Evolutionary conservation across 148 eudicot species (phyloP).

Genomic region (Rhododendron ovatum): DNA sequence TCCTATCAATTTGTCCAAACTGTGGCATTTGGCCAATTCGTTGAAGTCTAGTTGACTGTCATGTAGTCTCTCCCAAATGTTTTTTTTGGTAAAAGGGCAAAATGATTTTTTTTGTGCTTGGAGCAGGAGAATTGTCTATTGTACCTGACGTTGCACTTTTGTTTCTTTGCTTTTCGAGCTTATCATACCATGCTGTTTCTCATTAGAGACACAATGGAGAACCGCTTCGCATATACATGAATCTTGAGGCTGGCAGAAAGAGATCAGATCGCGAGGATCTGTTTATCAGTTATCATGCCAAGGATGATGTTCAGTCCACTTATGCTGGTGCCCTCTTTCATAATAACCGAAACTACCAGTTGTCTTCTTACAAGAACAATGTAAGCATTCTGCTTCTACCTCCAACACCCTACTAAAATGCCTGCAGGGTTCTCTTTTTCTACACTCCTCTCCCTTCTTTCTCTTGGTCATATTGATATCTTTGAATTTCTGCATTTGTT

Average conservation of each 20-base stretch:
- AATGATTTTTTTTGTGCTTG: background rate
- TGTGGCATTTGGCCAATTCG: background rate
- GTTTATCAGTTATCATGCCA: conserved; percentile 87
- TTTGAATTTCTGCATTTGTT: background rate
- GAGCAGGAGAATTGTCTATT: background rate
- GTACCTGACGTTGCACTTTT: background rate
- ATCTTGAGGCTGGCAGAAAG: conserved; percentile 94
- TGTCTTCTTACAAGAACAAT: conserved; percentile 62
- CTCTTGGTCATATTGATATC: background rate
- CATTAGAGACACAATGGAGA: conserved; percentile 69
- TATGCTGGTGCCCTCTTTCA: conserved; percentile 93
- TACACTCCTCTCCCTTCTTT: background rate
- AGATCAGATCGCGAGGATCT: conserved; percentile 79
- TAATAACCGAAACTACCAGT: conserved; percentile 76
- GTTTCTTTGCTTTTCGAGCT: conserved; percentile 4
- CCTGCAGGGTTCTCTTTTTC: background rate
- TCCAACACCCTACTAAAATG: background rate
- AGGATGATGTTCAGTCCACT: conserved; percentile 92
- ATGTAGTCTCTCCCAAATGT: background rate
- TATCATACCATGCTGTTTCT: conserved; percentile 12
- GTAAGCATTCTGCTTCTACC: conserved; percentile 34
- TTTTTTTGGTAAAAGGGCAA: background rate
- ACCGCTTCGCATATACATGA: conserved; percentile 90
- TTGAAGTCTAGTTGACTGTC: background rate
- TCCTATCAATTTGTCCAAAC: background rate